These are phyloP conservation scores for Diophrys appendiculata DNA, from an alignment of 73 alveolate genomes.

Conservation along the genomic window DNA sequence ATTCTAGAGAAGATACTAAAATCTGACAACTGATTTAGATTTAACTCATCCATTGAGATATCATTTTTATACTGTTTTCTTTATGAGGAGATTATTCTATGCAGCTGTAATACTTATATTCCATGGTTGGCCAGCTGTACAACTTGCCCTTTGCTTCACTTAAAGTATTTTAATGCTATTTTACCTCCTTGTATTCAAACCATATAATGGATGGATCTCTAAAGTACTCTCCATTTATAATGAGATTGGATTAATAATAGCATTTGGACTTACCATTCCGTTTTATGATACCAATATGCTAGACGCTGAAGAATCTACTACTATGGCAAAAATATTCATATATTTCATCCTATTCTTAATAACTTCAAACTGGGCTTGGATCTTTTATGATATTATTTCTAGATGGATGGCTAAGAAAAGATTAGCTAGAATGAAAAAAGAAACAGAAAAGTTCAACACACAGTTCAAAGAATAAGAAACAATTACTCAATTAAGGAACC, in stretches of 20 bases:
- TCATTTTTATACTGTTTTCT: background rate
- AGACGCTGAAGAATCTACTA: background rate
- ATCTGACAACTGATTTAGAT: background rate
- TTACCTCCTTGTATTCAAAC: background rate
- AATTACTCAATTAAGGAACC: no score
- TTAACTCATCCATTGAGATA: background rate
- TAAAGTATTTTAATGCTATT: background rate
- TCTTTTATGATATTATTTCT: background rate
- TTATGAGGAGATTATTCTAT: conserved; percentile 13
- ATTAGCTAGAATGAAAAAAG: no score
- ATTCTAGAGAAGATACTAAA: background rate
- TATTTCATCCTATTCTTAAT: no score
- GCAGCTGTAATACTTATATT: conserved; percentile 8
- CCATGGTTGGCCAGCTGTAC: background rate
- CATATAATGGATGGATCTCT: background rate
- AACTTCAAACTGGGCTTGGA: background rate
- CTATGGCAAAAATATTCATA: background rate
- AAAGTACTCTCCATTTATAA: background rate
- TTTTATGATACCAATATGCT: background rate
- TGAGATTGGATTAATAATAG: background rate
- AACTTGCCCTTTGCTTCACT: background rate
- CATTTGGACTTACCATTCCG: background rate
- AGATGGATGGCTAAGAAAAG: no score
- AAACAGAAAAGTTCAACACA: no score
- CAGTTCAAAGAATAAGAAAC: no score